Evolutionary conservation across 2,329 filamentous ascomycete genomes (phyloP).

Genomic region (Chaetomium strumarium): DNA sequence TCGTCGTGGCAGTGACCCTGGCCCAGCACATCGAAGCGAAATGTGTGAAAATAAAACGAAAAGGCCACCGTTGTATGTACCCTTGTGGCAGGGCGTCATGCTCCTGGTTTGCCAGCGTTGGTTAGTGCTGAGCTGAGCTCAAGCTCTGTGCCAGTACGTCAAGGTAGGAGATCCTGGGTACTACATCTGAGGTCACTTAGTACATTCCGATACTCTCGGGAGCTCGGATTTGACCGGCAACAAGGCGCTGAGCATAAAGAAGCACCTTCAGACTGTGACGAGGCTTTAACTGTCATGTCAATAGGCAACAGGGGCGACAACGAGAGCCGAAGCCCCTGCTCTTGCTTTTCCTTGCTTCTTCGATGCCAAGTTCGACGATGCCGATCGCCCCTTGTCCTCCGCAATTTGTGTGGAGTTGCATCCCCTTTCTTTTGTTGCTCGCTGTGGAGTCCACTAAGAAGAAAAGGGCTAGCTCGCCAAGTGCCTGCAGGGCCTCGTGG

Average conservation of each 20-base stretch:
- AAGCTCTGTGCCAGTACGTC: too few species aligned
- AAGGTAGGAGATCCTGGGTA: too few species aligned
- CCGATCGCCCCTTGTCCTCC: neutral
- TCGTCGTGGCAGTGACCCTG: neutral
- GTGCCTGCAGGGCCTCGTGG: slow-evolving; percentile 7
- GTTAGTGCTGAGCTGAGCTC: neutral
- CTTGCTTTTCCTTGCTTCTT: neutral
- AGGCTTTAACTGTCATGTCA: slow-evolving; percentile 2
- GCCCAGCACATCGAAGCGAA: slow-evolving; percentile 7
- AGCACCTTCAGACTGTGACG: neutral
- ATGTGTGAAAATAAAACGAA: neutral
- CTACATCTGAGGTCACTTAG: neutral
- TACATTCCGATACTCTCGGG: too few species aligned
- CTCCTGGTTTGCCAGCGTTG: neutral
- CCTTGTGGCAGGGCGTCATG: neutral
- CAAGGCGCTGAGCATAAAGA: neutral
- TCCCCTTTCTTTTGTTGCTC: slow-evolving; percentile 4
- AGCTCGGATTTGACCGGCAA: neutral
- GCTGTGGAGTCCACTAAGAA: slow-evolving; percentile 5
- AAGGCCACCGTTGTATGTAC: neutral
- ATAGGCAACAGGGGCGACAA: neutral
- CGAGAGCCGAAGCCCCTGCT: neutral
- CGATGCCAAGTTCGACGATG: neutral
- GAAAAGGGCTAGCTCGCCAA: slow-evolving; percentile 4
- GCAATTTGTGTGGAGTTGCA: neutral